Evolutionary conservation across 2,329 filamentous ascomycete species (phyloP).

Genomic region (Fusarium paranaense): DNA sequence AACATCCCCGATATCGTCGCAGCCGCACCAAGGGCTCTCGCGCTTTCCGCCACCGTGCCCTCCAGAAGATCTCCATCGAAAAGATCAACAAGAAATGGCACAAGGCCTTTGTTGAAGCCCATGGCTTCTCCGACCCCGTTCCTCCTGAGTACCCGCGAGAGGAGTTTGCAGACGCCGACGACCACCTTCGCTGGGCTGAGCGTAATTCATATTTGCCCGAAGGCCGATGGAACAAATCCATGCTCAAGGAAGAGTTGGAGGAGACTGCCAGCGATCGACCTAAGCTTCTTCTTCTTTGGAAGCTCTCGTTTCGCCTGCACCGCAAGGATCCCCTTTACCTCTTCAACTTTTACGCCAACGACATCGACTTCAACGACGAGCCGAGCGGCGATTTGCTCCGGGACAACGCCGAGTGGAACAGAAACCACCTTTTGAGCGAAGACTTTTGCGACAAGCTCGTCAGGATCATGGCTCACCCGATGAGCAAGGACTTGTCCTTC

Average conservation of each 20-base stretch:
- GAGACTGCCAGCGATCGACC: not conserved
- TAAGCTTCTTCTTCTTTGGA: not conserved
- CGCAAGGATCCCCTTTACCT: not conserved
- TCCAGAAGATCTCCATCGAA: not conserved
- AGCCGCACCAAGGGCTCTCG: not conserved
- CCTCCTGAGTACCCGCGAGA: not conserved
- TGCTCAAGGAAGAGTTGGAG: not conserved
- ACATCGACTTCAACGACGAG: not conserved
- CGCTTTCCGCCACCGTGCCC: not conserved
- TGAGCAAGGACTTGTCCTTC: not conserved
- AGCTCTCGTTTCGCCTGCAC: not conserved
- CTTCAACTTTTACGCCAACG: not conserved
- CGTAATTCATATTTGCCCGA: not conserved
- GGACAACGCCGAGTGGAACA: too few species aligned
- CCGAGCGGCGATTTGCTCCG: not conserved
- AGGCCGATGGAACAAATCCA: not conserved
- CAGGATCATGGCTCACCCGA: not conserved
- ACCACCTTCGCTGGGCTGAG: not conserved
- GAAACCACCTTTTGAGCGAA: not conserved
- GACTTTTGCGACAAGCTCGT: not conserved
- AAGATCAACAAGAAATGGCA: not conserved
- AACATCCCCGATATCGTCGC: not conserved
- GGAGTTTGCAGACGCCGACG: not conserved
- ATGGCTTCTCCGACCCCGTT: not conserved
- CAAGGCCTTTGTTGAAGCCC: not conserved